Conservation (phyloP, 179 eudicot genomes). For the Vitellaria paradoxa region DNA sequence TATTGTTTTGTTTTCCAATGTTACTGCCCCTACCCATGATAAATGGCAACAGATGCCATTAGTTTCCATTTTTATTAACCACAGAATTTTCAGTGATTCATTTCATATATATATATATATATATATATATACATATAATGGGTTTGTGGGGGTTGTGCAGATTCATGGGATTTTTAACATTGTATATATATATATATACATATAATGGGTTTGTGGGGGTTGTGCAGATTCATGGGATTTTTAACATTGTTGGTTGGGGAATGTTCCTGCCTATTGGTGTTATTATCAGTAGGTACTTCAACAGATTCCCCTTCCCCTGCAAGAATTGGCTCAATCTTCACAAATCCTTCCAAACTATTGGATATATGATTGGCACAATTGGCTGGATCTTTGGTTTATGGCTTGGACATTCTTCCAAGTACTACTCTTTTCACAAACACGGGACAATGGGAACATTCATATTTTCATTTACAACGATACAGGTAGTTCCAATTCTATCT, state of each 20-base stretch:
- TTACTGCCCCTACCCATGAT: no score
- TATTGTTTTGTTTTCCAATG: no score
- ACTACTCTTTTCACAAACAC: neutral
- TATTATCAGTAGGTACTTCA: conserved; percentile 4
- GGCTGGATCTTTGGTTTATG: conserved; percentile 11
- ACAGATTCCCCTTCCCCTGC: neutral
- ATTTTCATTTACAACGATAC: neutral
- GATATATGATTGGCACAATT: neutral
- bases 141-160: neutral
- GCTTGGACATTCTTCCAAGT: conserved; percentile 5
- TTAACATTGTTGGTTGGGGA: conserved; percentile 12
- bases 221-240: conserved; percentile 2
- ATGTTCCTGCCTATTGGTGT: neutral
- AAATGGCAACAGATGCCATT: no score
- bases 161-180: conserved; percentile 6
- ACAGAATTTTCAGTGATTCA: no score
- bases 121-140: neutral
- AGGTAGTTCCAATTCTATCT: neutral
- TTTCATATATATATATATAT: neutral
- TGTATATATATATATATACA: neutral
- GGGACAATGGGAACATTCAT: neutral
- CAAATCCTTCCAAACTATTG: neutral
- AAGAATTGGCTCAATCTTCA: neutral
- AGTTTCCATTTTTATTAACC: no score
- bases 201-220: no score